phyloP scores from a whole-genome alignment of 192 early-diverging fungal genomes.

The Backusella tarrabulga region DNA sequence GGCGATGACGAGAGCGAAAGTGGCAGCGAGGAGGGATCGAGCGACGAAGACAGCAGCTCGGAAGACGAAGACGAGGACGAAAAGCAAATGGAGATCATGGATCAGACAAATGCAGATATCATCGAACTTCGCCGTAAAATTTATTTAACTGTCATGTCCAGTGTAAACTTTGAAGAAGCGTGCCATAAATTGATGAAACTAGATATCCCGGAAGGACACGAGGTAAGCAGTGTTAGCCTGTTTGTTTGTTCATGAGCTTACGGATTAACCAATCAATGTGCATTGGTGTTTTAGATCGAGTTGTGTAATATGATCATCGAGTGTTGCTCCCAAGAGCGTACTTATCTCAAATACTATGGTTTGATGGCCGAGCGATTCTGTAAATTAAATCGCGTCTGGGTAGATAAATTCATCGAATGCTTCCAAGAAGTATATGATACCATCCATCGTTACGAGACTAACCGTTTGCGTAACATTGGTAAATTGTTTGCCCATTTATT shows the following conservation, averaged over 20 bases:
- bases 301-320: slow-evolving; percentile 97
- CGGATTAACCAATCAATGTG: not conserved
- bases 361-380: slow-evolving; percentile 92
- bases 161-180: slow-evolving; percentile 93
- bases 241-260: too few relatives aligned
- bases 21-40: slow-evolving; percentile 44
- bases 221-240: slow-evolving; percentile 39
- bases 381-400: slow-evolving; percentile 79
- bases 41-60: slow-evolving; percentile 39
- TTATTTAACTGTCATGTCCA: slow-evolving; percentile 95
- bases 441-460: slow-evolving; percentile 92
- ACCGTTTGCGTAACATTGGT: slow-evolving; percentile 88
- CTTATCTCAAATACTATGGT: slow-evolving; percentile 92
- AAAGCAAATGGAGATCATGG: slow-evolving; percentile 70
- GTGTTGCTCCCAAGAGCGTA: slow-evolving; percentile 94
- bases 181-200: slow-evolving; percentile 94
- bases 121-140: slow-evolving; percentile 90
- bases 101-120: slow-evolving; percentile 86
- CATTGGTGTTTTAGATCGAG: slow-evolving; percentile 58
- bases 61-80: slow-evolving; percentile 47
- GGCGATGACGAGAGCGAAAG: slow-evolving; percentile 68
- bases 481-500: slow-evolving; percentile 91
- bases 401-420: slow-evolving; percentile 69
- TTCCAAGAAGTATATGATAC: slow-evolving; percentile 88
- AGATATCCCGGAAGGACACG: slow-evolving; percentile 78